Evolutionary conservation across 1,139 yeast species (phyloP).

Genomic region (Yamadazyma triangularis): DNA sequence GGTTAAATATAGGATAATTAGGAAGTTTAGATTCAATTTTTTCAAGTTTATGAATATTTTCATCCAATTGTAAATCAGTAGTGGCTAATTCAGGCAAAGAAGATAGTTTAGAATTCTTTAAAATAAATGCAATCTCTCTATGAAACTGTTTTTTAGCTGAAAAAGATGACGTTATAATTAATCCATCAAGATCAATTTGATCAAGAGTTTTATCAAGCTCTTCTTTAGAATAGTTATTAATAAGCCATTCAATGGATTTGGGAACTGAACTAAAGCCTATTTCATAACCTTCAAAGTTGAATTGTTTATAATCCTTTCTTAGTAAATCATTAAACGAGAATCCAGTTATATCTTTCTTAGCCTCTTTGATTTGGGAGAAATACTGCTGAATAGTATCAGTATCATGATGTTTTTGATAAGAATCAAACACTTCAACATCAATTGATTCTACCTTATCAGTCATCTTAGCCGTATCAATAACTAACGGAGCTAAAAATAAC

Average conservation of each 20-base stretch:
- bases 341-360: constrained; percentile 62
- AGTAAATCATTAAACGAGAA: constrained; percentile 57
- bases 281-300: constrained; percentile 38
- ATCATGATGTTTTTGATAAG: constrained; percentile 3
- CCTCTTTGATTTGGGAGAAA: constrained; percentile 41
- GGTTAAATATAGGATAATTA: constrained; percentile 25
- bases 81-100: not conserved
- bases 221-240: constrained; percentile 22
- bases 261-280: constrained; percentile 80
- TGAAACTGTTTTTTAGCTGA: constrained; percentile 38
- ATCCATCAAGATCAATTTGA: constrained; percentile 44
- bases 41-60: constrained; percentile 14
- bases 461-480: constrained; percentile 70
- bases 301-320: constrained; percentile 81
- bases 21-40: constrained; percentile 10
- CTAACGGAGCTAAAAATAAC: constrained; percentile 61
- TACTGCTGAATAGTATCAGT: constrained; percentile 9
- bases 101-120: not conserved
- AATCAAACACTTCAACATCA: constrained; percentile 44
- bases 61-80: constrained; percentile 12
- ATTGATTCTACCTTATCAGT: constrained; percentile 51
- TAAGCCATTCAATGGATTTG: constrained; percentile 58
- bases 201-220: constrained; percentile 37
- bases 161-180: constrained; percentile 62
- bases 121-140: constrained; percentile 43